These are phyloP conservation scores for Otatea glauca DNA, from an alignment of 176 grass and related monocot species.

Conservation along the genomic window DNA sequence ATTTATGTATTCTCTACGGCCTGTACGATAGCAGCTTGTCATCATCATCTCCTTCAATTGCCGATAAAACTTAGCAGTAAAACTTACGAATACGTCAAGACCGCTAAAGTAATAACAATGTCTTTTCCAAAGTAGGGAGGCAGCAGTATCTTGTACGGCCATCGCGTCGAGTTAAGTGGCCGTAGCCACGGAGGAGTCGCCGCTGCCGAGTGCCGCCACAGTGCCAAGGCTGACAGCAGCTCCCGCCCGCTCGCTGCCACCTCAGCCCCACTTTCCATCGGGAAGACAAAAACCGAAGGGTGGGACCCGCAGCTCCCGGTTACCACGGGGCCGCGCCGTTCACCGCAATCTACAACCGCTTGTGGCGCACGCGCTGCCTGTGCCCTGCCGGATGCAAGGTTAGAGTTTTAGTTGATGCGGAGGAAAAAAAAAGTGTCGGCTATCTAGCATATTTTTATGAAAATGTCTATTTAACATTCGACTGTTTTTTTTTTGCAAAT, in stretches of 20 bases:
- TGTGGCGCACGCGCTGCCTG: not conserved
- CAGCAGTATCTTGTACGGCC: not conserved
- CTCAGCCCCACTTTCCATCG: slow-evolving; percentile 28
- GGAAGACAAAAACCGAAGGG: not conserved
- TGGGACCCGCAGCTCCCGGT: slow-evolving; percentile 5
- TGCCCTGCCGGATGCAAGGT: not conserved
- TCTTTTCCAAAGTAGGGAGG: not conserved
- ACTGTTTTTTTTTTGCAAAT: no score
- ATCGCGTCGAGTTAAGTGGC: not conserved
- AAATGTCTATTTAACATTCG: no score
- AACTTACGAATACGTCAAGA: not conserved
- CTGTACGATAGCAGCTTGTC: slow-evolving; percentile 25
- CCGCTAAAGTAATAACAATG: not conserved
- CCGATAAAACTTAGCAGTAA: not conserved
- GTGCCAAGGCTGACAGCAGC: not conserved
- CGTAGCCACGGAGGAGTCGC: not conserved
- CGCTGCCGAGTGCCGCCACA: no score
- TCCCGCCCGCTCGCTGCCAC: not conserved
- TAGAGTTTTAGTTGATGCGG: no score
- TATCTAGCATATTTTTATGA: no score
- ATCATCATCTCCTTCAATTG: not conserved
- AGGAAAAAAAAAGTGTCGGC: no score
- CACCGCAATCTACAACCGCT: not conserved
- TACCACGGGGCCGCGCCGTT: not conserved
- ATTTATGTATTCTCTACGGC: slow-evolving; percentile 26